A percentile compares a stretch with the other conserved stretches of the same genome.
phyloP scores from a whole-genome alignment of 2,329 filamentous ascomycete genomes.

The Bipolaris oryzae region DNA sequence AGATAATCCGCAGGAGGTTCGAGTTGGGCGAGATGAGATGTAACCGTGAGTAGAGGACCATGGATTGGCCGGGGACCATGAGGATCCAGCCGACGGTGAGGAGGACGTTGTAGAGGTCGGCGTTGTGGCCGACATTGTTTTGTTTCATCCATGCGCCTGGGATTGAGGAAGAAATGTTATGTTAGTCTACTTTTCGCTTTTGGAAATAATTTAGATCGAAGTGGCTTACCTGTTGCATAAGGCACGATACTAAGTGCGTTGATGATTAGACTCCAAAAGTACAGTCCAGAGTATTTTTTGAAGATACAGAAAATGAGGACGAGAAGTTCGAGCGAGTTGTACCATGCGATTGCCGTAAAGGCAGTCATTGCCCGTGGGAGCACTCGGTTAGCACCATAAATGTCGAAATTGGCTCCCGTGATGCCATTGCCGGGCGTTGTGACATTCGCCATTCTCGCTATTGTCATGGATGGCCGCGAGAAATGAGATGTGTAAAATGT shows the following conservation, averaged over 20 bases:
- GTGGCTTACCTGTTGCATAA: constrained; percentile 11
- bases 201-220: no score
- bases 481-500: not conserved
- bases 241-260: constrained; percentile 16
- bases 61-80: constrained; percentile 65
- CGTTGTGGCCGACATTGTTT: constrained; percentile 18
- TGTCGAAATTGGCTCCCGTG: constrained; percentile 13
- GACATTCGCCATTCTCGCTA: not conserved
- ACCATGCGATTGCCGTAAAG: constrained; percentile 24
- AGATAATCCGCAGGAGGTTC: constrained; percentile 44
- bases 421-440: not conserved
- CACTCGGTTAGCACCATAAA: constrained; percentile 10
- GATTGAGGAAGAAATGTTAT: not conserved
- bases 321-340: constrained; percentile 28
- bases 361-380: constrained; percentile 14
- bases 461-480: not conserved
- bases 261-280: constrained; percentile 23
- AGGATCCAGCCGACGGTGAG: constrained; percentile 57
- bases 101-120: constrained; percentile 40
- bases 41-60: constrained; percentile 64
- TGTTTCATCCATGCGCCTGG: constrained; percentile 10
- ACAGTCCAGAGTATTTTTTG: constrained; percentile 21
- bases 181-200: not conserved
- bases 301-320: constrained; percentile 24
- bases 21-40: constrained; percentile 18